Evolutionary conservation across 2,329 filamentous ascomycete genomes (phyloP).

Genomic region (Coniosporium tulheliwenetii): DNA sequence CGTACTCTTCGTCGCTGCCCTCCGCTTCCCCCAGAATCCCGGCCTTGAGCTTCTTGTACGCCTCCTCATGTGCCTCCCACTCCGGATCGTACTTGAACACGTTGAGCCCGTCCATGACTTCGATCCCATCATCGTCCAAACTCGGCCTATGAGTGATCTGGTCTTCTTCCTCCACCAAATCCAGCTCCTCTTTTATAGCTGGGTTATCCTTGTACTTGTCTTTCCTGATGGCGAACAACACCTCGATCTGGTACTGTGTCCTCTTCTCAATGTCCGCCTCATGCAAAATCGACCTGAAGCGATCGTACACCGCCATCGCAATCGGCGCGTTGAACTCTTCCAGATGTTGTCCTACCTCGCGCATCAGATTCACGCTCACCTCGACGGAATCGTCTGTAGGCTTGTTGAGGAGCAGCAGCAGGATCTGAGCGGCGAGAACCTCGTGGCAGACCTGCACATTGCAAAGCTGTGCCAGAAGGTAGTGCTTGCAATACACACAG

Average conservation of each 20-base stretch:
- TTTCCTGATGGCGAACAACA: conserved; percentile 89
- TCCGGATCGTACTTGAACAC: conserved; percentile 89
- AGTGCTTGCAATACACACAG: conserved; percentile 81
- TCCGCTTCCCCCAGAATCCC: conserved; percentile 74
- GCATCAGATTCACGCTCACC: conserved; percentile 85
- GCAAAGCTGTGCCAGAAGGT: conserved; percentile 85
- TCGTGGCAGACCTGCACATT: conserved; percentile 95
- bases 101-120: conserved; percentile 76
- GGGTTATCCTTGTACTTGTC: conserved; percentile 94
- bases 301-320: conserved; percentile 81
- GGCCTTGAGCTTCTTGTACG: conserved; percentile 78
- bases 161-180: conserved; percentile 93
- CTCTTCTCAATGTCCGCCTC: conserved; percentile 95
- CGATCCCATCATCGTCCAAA: conserved; percentile 61
- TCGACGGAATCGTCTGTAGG: conserved; percentile 96
- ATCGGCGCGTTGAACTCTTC: conserved; percentile 91
- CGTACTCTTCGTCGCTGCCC: conserved; percentile 69
- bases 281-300: conserved; percentile 88
- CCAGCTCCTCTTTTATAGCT: conserved; percentile 78
- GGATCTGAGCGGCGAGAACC: conserved; percentile 80
- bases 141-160: conserved; percentile 84
- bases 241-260: conserved; percentile 99
- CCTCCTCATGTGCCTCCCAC: conserved; percentile 80
- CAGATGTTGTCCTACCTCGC: conserved; percentile 83
- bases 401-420: conserved; percentile 83